phyloP scores from a whole-genome alignment of 352 stramenopile species.

The Nothophytophthora sp. region DNA sequence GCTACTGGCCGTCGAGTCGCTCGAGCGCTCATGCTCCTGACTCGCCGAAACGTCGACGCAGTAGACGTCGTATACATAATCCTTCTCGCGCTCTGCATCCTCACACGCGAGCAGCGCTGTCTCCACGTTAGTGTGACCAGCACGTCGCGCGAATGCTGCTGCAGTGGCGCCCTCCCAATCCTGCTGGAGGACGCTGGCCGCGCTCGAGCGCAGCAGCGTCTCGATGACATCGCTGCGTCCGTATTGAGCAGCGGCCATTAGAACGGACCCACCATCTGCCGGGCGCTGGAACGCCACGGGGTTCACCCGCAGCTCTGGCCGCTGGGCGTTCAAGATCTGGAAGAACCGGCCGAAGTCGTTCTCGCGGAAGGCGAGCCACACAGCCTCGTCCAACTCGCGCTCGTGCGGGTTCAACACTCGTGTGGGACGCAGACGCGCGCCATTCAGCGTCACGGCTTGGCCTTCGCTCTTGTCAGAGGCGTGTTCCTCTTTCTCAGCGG shows the following conservation, averaged over 20 bases:
- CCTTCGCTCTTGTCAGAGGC: conserved; percentile 11
- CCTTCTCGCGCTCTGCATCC: conserved; percentile 72
- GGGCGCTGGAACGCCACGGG: conserved; percentile 67
- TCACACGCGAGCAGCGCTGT: conserved; percentile 73
- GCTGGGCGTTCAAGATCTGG: conserved; percentile 46
- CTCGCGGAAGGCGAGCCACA: conserved; percentile 75
- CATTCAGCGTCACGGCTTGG: conserved; percentile 53
- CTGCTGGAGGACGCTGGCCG: conserved; percentile 51
- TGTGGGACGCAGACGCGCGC: conserved; percentile 48
- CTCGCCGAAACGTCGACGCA: conserved; percentile 71
- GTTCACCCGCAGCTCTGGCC: conserved; percentile 41
- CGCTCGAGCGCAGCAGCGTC: conserved; percentile 46
- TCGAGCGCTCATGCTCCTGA: conserved; percentile 17
- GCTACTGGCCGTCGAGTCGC: conserved; percentile 8
- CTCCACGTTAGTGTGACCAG: conserved; percentile 59
- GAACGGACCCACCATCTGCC: conserved; percentile 66
- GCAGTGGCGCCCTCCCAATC: conserved; percentile 68
- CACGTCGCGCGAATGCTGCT: conserved; percentile 55
- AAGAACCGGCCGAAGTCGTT: conserved; percentile 88
- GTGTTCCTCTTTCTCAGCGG: neutral
- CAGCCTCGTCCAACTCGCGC: conserved; percentile 73
- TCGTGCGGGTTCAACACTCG: conserved; percentile 81
- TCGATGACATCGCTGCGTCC: conserved; percentile 84
- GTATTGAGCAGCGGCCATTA: conserved; percentile 80
- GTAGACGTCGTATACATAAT: conserved; percentile 88